A percentile compares a stretch with the other conserved stretches of the same genome.
phyloP scores from a whole-genome alignment of 202 grass and related monocot species.

The Sporobolus alterniflorus region DNA sequence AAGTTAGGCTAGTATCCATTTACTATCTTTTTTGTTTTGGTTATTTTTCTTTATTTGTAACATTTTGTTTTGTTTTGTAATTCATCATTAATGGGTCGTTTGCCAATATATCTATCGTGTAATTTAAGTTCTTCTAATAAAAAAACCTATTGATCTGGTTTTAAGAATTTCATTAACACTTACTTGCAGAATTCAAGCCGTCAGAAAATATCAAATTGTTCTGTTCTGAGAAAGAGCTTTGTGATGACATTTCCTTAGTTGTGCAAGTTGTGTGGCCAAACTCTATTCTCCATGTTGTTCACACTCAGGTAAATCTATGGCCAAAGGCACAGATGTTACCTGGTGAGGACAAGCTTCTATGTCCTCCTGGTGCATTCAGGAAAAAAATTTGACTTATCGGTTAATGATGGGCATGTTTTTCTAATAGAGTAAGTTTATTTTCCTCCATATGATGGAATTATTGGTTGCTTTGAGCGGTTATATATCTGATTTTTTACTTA shows the following conservation, averaged over 20 bases:
- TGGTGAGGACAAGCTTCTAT: slow-evolving; percentile 83
- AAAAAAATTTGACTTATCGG: slow-evolving; percentile 92
- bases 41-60: slow-evolving; percentile 21
- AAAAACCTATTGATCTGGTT: neutral
- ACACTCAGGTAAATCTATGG: slow-evolving; percentile 85
- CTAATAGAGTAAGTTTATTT: slow-evolving; percentile 91
- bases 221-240: slow-evolving; percentile 86
- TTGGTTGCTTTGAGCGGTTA: neutral
- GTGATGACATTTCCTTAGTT: slow-evolving; percentile 69
- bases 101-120: neutral
- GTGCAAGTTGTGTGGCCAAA: slow-evolving; percentile 74
- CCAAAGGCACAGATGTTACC: slow-evolving; percentile 91
- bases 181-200: slow-evolving; percentile 72
- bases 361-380: slow-evolving; percentile 86
- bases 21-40: slow-evolving; percentile 22
- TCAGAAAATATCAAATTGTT: slow-evolving; percentile 85
- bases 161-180: slow-evolving; percentile 9
- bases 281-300: slow-evolving; percentile 89
- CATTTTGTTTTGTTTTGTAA: slow-evolving; percentile 7
- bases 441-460: neutral
- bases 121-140: neutral
- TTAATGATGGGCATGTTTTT: slow-evolving; percentile 94
- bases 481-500: neutral
- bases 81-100: slow-evolving; percentile 19
- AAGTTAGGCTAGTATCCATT: slow-evolving; percentile 73